A percentile compares a stretch with the other conserved stretches of the same genome.
These are phyloP conservation scores for Silene conica DNA, from an alignment of 148 eudicot genomes.

Conservation along the genomic window DNA sequence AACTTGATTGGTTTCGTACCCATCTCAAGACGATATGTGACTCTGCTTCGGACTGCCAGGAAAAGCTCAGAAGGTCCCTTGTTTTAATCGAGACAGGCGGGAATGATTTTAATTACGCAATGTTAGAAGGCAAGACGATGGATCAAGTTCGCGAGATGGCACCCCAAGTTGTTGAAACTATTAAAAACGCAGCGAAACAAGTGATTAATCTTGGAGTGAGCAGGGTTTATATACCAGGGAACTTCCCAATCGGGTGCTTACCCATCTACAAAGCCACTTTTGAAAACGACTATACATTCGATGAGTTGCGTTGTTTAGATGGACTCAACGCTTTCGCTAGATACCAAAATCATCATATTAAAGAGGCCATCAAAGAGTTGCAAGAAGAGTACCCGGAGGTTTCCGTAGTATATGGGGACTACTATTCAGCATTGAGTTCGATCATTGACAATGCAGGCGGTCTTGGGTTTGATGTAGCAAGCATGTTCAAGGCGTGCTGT, in stretches of 20 bases:
- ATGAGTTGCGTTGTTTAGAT: too few relatives aligned
- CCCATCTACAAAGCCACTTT: slow-evolving; percentile 6
- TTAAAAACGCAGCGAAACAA: slow-evolving; percentile 1
- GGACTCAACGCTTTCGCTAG: too few relatives aligned
- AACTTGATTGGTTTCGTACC: not conserved
- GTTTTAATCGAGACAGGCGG: slow-evolving; percentile 13
- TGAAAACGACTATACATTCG: not conserved
- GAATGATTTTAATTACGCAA: slow-evolving; percentile 5
- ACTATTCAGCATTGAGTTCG: too few relatives aligned
- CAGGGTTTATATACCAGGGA: slow-evolving; percentile 4
- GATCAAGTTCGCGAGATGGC: slow-evolving; percentile 3
- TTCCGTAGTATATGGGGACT: too few relatives aligned
- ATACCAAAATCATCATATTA: too few relatives aligned
- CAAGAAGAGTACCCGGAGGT: too few relatives aligned
- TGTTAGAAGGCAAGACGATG: not conserved
- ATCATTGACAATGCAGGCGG: too few relatives aligned
- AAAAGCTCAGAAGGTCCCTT: slow-evolving; percentile 1
- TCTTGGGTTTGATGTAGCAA: too few relatives aligned
- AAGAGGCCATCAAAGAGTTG: too few relatives aligned
- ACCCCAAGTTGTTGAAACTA: not conserved
- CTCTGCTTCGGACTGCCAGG: not conserved
- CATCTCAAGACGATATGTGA: slow-evolving; percentile 4
- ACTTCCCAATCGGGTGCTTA: slow-evolving; percentile 14
- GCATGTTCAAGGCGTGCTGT: too few relatives aligned
- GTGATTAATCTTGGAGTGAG: not conserved